Evolutionary conservation across 1,139 yeast species (phyloP).

Genomic region (Insectozyma bohioensis): DNA sequence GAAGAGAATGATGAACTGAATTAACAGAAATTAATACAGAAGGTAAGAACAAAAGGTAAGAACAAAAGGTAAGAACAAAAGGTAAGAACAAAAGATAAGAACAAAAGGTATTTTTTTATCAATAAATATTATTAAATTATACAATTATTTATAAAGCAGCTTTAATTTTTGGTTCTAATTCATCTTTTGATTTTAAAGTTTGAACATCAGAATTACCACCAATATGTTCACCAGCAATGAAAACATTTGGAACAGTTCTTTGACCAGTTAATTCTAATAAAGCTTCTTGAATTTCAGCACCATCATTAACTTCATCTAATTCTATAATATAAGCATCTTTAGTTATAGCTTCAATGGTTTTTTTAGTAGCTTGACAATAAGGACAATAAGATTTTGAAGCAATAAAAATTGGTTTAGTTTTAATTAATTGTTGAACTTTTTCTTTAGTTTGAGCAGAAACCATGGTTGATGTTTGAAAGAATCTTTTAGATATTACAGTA

Average conservation of each 20-base stretch:
- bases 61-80: too few species aligned
- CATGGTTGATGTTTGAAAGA: conserved; percentile 19
- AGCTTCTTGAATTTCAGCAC: conserved; percentile 69
- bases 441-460: conserved; percentile 51
- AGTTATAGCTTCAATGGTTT: conserved; percentile 51
- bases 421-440: conserved; percentile 65
- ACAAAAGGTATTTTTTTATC: too few species aligned
- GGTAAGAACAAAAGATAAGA: conserved; percentile 3
- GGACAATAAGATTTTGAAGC: conserved; percentile 82
- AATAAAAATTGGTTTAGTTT: conserved; percentile 68
- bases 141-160: conserved; percentile 32
- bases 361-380: conserved; percentile 66
- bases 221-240: conserved; percentile 84
- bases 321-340: conserved; percentile 63
- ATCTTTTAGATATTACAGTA: conserved; percentile 1
- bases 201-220: conserved; percentile 94
- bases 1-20: not conserved
- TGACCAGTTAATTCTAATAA: conserved; percentile 79
- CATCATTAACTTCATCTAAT: conserved; percentile 51
- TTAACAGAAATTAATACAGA: not conserved
- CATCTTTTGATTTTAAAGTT: conserved; percentile 42
- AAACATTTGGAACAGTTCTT: conserved; percentile 89
- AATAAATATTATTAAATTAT: too few species aligned
- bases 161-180: conserved; percentile 37
- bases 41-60: too few species aligned